Percentiles rank a stretch among this genome's conserved stretches.
These are phyloP conservation scores for Rhododendron williamsianum DNA, from an alignment of 148 eudicot species.

Conservation along the genomic window DNA sequence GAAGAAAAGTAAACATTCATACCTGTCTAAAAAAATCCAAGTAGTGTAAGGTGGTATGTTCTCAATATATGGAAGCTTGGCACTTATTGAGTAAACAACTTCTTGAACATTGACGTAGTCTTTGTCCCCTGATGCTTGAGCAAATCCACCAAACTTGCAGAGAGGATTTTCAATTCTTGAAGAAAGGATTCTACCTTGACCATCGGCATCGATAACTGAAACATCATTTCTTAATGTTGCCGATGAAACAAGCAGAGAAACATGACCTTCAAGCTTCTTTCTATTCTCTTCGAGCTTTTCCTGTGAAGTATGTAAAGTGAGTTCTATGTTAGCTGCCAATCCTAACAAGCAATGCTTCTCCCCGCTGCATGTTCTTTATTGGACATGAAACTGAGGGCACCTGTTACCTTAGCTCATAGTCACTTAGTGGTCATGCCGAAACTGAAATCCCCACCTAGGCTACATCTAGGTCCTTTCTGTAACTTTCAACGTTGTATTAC, in stretches of 20 bases:
- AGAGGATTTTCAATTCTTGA: conserved; percentile 46
- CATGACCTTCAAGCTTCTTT: conserved; percentile 44
- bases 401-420: not conserved
- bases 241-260: conserved; percentile 30
- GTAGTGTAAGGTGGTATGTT: conserved; percentile 73
- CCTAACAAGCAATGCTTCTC: not conserved
- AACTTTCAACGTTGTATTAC: not conserved
- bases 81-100: conserved; percentile 35
- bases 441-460: not conserved
- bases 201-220: conserved; percentile 21
- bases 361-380: not conserved
- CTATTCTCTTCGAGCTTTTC: conserved; percentile 51
- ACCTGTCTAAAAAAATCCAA: conserved; percentile 80
- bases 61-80: conserved; percentile 52
- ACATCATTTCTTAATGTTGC: conserved; percentile 28
- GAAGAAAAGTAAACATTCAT: conserved; percentile 8
- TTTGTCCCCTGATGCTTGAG: conserved; percentile 42
- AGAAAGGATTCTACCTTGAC: conserved; percentile 36
- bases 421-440: not conserved
- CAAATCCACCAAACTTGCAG: conserved; percentile 35
- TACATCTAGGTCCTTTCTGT: not conserved
- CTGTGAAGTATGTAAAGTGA: conserved; percentile 32
- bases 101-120: conserved; percentile 41
- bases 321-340: not conserved
- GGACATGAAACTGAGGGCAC: not conserved